A percentile compares a stretch with the other conserved stretches of the same genome.
Conservation (phyloP, 805 yeast species). For the Lipomyces starkeyi region DNA sequence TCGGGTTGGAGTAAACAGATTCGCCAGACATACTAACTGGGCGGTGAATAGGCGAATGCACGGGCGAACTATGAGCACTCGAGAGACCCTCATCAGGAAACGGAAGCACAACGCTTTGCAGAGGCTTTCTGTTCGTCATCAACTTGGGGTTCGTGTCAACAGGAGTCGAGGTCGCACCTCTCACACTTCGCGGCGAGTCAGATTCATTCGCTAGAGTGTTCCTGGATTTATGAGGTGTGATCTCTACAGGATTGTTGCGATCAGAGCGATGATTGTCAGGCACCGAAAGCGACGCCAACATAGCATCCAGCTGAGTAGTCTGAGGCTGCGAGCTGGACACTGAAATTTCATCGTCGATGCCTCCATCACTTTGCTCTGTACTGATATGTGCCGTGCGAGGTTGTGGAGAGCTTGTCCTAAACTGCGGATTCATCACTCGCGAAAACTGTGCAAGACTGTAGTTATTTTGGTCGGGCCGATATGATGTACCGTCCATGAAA, state of each 20-base stretch:
- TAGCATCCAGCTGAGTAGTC: slow-evolving; percentile 21
- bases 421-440: slow-evolving; percentile 38
- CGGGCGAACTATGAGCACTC: slow-evolving; percentile 38
- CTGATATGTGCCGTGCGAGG: neutral
- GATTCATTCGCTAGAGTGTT: neutral
- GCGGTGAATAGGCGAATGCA: slow-evolving; percentile 38
- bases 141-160: neutral
- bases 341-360: slow-evolving; percentile 1
- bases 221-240: neutral
- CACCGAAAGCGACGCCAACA: slow-evolving; percentile 24
- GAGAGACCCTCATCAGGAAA: slow-evolving; percentile 25
- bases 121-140: neutral
- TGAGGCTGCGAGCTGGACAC: slow-evolving; percentile 16
- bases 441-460: slow-evolving; percentile 48
- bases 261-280: neutral
- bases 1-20: slow-evolving; percentile 39
- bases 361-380: neutral
- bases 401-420: slow-evolving; percentile 22
- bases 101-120: slow-evolving; percentile 17
- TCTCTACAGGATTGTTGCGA: neutral
- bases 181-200: neutral
- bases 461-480: slow-evolving; percentile 34
- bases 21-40: slow-evolving; percentile 39
- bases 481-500: slow-evolving; percentile 54
- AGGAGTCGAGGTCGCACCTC: neutral